These are phyloP conservation scores for Diddensiella transvaalensis DNA, from an alignment of 805 yeast genomes.

Conservation along the genomic window DNA sequence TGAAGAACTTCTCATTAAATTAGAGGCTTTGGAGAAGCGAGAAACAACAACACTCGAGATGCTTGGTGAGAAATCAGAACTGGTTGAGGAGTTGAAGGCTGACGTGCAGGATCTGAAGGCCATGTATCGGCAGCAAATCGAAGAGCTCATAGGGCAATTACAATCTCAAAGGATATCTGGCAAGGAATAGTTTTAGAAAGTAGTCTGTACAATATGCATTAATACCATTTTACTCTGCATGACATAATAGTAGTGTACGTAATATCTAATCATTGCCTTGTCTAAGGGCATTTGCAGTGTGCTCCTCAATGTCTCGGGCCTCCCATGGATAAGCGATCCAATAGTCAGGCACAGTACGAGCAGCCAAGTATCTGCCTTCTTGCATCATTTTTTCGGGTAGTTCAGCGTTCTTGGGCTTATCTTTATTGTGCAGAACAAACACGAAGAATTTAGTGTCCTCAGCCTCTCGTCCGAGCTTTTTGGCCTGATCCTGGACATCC, in stretches of 20 bases:
- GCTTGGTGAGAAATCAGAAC: conserved; percentile 84
- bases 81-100: conserved; percentile 77
- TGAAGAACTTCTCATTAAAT: conserved; percentile 30
- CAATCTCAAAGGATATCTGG: conserved; percentile 36
- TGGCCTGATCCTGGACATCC: conserved; percentile 59
- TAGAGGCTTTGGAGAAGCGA: conserved; percentile 40
- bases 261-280: conserved; percentile 58
- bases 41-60: conserved; percentile 61
- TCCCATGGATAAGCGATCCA: conserved; percentile 96
- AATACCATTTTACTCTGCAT: background rate
- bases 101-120: conserved; percentile 89
- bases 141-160: conserved; percentile 67
- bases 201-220: background rate
- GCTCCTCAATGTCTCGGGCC: conserved; percentile 73
- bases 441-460: conserved; percentile 67
- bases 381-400: conserved; percentile 61
- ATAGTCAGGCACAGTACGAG: conserved; percentile 66
- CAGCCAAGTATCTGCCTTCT: conserved; percentile 66
- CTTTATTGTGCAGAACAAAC: conserved; percentile 81
- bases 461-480: conserved; percentile 51
- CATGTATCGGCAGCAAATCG: conserved; percentile 76
- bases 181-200: conserved; percentile 22
- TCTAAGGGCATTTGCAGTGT: conserved; percentile 57
- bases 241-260: background rate
- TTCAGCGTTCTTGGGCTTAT: conserved; percentile 74